A percentile compares a stretch with the other conserved stretches of the same genome.
These are phyloP conservation scores for Phytophthora citrophthora DNA, from an alignment of 352 stramenopile genomes.

Conservation along the genomic window DNA sequence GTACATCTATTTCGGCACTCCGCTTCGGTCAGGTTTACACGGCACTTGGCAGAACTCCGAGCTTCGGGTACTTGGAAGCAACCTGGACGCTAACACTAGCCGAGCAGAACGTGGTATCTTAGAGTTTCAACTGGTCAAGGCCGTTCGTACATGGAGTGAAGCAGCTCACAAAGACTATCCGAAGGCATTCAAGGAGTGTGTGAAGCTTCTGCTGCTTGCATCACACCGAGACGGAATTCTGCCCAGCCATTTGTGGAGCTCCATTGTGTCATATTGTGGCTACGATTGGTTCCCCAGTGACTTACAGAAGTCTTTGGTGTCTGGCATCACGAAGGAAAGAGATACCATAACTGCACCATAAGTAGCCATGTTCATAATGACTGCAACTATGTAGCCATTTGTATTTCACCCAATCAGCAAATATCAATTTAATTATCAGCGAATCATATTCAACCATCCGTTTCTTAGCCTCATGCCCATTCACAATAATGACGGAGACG, in stretches of 20 bases:
- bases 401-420: slow-evolving; percentile 18
- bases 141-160: slow-evolving; percentile 48
- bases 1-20: slow-evolving; percentile 59
- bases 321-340: slow-evolving; percentile 12
- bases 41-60: slow-evolving; percentile 64
- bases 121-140: slow-evolving; percentile 40
- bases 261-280: slow-evolving; percentile 49
- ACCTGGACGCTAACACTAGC: slow-evolving; percentile 23
- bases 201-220: slow-evolving; percentile 45
- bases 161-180: slow-evolving; percentile 52
- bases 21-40: slow-evolving; percentile 43
- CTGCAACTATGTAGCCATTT: slow-evolving; percentile 1
- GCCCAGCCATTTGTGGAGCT: slow-evolving; percentile 49
- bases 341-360: slow-evolving; percentile 13
- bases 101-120: slow-evolving; percentile 47
- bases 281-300: slow-evolving; percentile 51
- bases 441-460: slow-evolving; percentile 11
- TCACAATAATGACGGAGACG: slow-evolving; percentile 20
- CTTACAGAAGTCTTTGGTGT: slow-evolving; percentile 3
- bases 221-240: slow-evolving; percentile 35
- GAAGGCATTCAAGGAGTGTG: slow-evolving; percentile 38
- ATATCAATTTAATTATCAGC: slow-evolving; percentile 12
- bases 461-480: slow-evolving; percentile 7
- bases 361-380: slow-evolving; percentile 6
- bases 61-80: slow-evolving; percentile 20